A percentile compares a stretch with the other conserved stretches of the same genome.
These are phyloP conservation scores for Plasmodium coatneyi DNA, from an alignment of 169 alveolate species.

Conservation along the genomic window DNA sequence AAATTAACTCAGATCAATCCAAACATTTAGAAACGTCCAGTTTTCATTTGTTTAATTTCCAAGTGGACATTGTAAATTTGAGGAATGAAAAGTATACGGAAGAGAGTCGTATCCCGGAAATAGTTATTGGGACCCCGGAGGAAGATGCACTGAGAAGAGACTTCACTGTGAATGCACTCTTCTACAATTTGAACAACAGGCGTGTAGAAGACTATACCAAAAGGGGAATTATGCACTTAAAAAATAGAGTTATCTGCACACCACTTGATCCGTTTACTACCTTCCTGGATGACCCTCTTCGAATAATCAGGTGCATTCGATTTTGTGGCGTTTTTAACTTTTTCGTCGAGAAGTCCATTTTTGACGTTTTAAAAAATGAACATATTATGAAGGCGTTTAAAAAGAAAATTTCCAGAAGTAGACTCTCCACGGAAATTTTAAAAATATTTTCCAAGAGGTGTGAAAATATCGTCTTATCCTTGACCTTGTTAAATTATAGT, in stretches of 20 bases:
- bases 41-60: slow-evolving; percentile 88
- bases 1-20: slow-evolving; percentile 95
- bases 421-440: slow-evolving; percentile 50
- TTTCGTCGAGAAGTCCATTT: slow-evolving; percentile 84
- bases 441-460: slow-evolving; percentile 62
- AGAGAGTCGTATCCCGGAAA: slow-evolving; percentile 95
- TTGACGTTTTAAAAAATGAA: slow-evolving; percentile 75
- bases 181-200: slow-evolving; percentile 94
- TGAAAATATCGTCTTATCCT: slow-evolving; percentile 26
- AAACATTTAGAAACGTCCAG: slow-evolving; percentile 98
- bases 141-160: slow-evolving; percentile 99
- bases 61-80: slow-evolving; percentile 96
- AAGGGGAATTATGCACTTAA: slow-evolving; percentile 93
- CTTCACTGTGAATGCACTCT: slow-evolving; percentile 96
- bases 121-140: slow-evolving; percentile 93
- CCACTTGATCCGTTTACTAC: slow-evolving; percentile 95
- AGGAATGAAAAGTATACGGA: slow-evolving; percentile 96
- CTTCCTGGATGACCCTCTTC: slow-evolving; percentile 98
- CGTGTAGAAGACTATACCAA: slow-evolving; percentile 96
- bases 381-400: slow-evolving; percentile 44
- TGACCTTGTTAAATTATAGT: slow-evolving; percentile 63
- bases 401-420: slow-evolving; percentile 73
- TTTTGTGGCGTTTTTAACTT: slow-evolving; percentile 93
- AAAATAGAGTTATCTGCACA: slow-evolving; percentile 92
- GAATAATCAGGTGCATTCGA: slow-evolving; percentile 97